phyloP scores from a whole-genome alignment of 2,329 filamentous ascomycete genomes.

The Exophiala spinifera region DNA sequence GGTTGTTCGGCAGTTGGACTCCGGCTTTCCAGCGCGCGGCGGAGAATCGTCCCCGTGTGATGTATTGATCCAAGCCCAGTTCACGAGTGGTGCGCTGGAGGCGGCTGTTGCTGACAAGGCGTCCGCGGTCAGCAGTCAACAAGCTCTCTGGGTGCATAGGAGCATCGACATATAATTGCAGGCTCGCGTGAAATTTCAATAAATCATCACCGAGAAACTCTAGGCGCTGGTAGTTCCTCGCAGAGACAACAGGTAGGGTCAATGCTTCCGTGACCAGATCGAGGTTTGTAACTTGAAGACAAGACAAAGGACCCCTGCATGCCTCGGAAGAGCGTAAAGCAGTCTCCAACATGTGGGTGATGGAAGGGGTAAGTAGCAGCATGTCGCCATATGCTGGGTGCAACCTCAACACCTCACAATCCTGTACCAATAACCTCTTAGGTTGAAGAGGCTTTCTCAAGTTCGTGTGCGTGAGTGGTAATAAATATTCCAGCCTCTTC shows the following conservation, averaged over 20 bases:
- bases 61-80: slow-evolving; percentile 66
- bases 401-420: slow-evolving; percentile 24
- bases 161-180: slow-evolving; percentile 62
- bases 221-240: slow-evolving; percentile 71
- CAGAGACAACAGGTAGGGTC: slow-evolving; percentile 8
- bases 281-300: slow-evolving; percentile 8
- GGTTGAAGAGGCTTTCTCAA: not conserved
- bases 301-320: slow-evolving; percentile 11
- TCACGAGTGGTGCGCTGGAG: slow-evolving; percentile 64
- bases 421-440: slow-evolving; percentile 7
- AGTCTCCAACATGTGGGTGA: slow-evolving; percentile 24
- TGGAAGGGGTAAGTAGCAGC: slow-evolving; percentile 25
- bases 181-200: slow-evolving; percentile 69
- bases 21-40: slow-evolving; percentile 69
- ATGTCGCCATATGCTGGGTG: slow-evolving; percentile 15
- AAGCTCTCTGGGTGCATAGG: slow-evolving; percentile 72
- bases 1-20: not conserved
- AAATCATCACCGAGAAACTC: slow-evolving; percentile 86
- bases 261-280: slow-evolving; percentile 18
- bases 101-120: slow-evolving; percentile 70
- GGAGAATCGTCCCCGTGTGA: slow-evolving; percentile 66
- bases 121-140: slow-evolving; percentile 65
- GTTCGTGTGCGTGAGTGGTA: slow-evolving; percentile 19
- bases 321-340: slow-evolving; percentile 19
- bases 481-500: slow-evolving; percentile 36